Conservation (phyloP, 441 rosid genomes). For the Euphorbia schlechtendalii region DNA sequence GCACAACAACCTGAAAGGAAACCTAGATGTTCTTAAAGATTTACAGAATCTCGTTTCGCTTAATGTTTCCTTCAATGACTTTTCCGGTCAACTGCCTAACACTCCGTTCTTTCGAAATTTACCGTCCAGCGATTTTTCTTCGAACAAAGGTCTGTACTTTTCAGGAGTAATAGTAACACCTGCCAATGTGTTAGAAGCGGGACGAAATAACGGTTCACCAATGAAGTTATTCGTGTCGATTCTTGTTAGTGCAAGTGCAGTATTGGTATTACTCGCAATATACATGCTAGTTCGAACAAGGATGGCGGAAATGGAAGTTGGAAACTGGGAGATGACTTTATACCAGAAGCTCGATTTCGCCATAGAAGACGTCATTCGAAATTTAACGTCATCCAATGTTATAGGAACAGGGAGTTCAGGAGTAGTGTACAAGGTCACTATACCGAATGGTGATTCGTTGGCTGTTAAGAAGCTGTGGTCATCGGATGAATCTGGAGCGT, state of each 20-base stretch:
- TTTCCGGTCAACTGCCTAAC: slow-evolving; percentile 75
- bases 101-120: slow-evolving; percentile 69
- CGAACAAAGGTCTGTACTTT: slow-evolving; percentile 60
- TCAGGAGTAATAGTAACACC: slow-evolving; percentile 36
- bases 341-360: slow-evolving; percentile 86
- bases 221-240: slow-evolving; percentile 57
- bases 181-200: too few species aligned
- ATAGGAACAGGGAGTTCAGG: slow-evolving; percentile 98
- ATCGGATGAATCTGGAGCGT: slow-evolving; percentile 72
- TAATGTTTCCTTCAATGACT: slow-evolving; percentile 80
- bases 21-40: slow-evolving; percentile 46
- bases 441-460: slow-evolving; percentile 60
- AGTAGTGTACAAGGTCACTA: slow-evolving; percentile 67
- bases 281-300: slow-evolving; percentile 47
- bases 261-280: slow-evolving; percentile 51
- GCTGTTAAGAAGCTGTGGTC: slow-evolving; percentile 99
- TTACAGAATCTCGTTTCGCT: slow-evolving; percentile 79
- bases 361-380: slow-evolving; percentile 47
- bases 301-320: slow-evolving; percentile 35
- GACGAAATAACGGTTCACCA: slow-evolving; percentile 38
- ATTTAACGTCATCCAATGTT: slow-evolving; percentile 64
- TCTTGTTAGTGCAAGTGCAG: slow-evolving; percentile 56
- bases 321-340: slow-evolving; percentile 65
- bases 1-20: slow-evolving; percentile 67
- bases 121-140: slow-evolving; percentile 62